These are phyloP conservation scores for Kwoniella newhampshirensis DNA, from an alignment of 768 basidiomycete genomes.

Conservation along the genomic window DNA sequence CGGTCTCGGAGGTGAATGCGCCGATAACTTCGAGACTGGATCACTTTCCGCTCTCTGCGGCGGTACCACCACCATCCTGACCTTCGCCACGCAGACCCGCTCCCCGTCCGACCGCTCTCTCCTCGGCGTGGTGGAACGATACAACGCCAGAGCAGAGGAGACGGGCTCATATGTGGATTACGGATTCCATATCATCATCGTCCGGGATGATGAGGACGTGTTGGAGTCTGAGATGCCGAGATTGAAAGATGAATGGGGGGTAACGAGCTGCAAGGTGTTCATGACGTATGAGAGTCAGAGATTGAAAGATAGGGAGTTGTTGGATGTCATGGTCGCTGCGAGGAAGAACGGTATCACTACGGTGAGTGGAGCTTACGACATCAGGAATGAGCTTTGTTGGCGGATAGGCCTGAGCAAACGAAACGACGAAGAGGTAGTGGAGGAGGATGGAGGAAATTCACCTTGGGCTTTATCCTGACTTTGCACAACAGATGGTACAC, in stretches of 20 bases:
- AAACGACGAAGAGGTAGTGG: no score
- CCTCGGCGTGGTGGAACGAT: not conserved
- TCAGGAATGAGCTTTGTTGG: no score
- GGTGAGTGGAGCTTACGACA: not conserved
- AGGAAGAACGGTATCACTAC: conserved; percentile 47
- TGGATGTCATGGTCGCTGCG: conserved; percentile 51
- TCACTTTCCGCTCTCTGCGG: conserved; percentile 51
- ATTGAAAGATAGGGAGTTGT: conserved; percentile 51
- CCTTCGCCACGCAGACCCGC: conserved; percentile 53
- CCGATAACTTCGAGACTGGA: conserved; percentile 53
- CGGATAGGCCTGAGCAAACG: no score
- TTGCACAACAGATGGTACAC: conserved; percentile 50
- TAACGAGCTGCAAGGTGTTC: conserved; percentile 50
- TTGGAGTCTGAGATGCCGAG: not conserved
- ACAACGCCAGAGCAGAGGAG: not conserved
- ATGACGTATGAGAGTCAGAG: conserved; percentile 54
- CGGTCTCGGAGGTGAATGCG: conserved; percentile 17
- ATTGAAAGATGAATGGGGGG: not conserved
- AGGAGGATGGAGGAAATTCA: no score
- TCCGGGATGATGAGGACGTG: not conserved
- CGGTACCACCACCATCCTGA: conserved; percentile 54
- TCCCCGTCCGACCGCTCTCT: not conserved
- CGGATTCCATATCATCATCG: conserved; percentile 3
- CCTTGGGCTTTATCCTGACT: no score
- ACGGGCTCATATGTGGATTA: conserved; percentile 2